Conservation (phyloP, 257 asterid genomes). For the Przewalskia tangutica region DNA sequence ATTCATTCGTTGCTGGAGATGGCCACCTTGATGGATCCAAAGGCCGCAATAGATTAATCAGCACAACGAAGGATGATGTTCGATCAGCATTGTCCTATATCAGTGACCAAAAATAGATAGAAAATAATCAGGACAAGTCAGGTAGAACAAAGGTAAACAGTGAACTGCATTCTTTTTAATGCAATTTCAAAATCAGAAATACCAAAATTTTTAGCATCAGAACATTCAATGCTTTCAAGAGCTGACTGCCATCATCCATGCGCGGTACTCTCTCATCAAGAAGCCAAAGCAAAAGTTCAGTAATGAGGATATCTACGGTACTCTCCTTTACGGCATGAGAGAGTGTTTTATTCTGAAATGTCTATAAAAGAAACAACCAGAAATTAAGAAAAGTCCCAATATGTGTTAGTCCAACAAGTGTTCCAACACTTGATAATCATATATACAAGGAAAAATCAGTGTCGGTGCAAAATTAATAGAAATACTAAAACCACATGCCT, state of each 20-base stretch:
- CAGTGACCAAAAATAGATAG: conserved; percentile 9
- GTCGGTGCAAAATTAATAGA: neutral
- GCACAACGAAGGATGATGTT: conserved; percentile 86
- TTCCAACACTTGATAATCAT: neutral
- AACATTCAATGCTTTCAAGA: conserved; percentile 91
- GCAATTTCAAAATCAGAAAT: conserved; percentile 1
- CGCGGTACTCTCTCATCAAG: conserved; percentile 95
- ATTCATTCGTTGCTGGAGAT: conserved; percentile 70
- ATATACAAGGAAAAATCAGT: neutral
- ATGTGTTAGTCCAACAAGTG: neutral
- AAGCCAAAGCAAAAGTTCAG: conserved; percentile 98
- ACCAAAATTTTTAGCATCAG: conserved; percentile 96
- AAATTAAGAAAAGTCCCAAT: conserved; percentile 1
- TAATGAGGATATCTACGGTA: conserved; percentile 81
- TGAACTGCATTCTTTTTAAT: neutral
- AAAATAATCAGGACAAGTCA: conserved; percentile 3
- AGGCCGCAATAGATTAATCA: conserved; percentile 85
- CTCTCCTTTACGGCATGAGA: conserved; percentile 87
- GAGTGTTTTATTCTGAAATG: conserved; percentile 79
- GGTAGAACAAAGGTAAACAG: neutral
- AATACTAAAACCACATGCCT: conserved; percentile 29
- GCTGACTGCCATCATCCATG: conserved; percentile 99
- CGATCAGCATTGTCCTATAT: conserved; percentile 93
- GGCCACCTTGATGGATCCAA: conserved; percentile 98
- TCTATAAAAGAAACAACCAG: conserved; percentile 36